Evolutionary conservation across 2,329 filamentous ascomycete species (phyloP).

Genomic region (Pyrenochaeta sp.): DNA sequence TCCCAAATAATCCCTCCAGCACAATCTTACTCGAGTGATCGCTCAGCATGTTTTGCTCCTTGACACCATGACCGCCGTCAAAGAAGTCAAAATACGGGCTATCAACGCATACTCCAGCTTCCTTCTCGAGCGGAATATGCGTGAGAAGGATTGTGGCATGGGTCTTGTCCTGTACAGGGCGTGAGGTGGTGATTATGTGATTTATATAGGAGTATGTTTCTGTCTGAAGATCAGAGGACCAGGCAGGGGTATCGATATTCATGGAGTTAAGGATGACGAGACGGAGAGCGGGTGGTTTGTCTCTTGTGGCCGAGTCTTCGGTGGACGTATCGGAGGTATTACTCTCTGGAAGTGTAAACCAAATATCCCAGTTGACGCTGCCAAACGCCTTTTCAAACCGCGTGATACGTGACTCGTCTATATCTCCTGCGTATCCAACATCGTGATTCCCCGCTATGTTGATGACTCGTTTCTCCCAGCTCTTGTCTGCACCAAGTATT

Average conservation of each 20-base stretch:
- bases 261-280: slow-evolving; percentile 90
- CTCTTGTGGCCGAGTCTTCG: background rate
- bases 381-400: slow-evolving; percentile 89
- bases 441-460: slow-evolving; percentile 96
- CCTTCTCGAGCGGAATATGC: slow-evolving; percentile 90
- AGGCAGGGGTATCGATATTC: slow-evolving; percentile 87
- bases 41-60: slow-evolving; percentile 91
- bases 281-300: slow-evolving; percentile 72
- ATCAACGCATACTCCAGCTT: slow-evolving; percentile 82
- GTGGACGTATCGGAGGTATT: background rate
- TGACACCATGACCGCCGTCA: slow-evolving; percentile 70
- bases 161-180: slow-evolving; percentile 67
- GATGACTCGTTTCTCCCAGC: slow-evolving; percentile 81
- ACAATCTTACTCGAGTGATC: slow-evolving; percentile 72
- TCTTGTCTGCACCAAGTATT: slow-evolving; percentile 54
- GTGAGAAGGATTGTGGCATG: slow-evolving; percentile 87
- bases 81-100: slow-evolving; percentile 84
- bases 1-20: slow-evolving; percentile 84
- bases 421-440: slow-evolving; percentile 92
- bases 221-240: slow-evolving; percentile 71
- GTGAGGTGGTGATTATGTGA: slow-evolving; percentile 68
- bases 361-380: slow-evolving; percentile 87
- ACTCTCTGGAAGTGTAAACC: slow-evolving; percentile 60
- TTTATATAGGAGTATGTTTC: slow-evolving; percentile 82
- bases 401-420: slow-evolving; percentile 76